phyloP scores from a whole-genome alignment of 1,284 basidiomycete genomes.

The Trametes pubescens region DNA sequence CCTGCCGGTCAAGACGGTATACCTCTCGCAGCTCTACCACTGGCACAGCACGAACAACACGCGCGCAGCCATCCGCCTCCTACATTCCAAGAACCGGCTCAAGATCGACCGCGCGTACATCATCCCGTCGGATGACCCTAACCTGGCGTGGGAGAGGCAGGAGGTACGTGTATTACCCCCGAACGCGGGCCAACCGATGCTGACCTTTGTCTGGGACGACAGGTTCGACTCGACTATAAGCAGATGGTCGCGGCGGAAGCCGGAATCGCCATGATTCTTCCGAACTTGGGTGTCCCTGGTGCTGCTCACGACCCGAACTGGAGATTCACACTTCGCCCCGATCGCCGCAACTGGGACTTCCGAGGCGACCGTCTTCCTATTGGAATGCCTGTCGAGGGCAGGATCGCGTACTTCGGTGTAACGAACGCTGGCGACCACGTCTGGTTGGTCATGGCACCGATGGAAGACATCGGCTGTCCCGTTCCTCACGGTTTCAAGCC shows the following conservation, averaged over 20 bases:
- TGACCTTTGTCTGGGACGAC: not conserved
- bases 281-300: not conserved
- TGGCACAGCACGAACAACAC: too few relatives aligned
- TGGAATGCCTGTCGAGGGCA: not conserved
- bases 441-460: not conserved
- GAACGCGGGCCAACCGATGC: too few relatives aligned
- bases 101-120: too few relatives aligned
- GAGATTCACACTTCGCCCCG: not conserved
- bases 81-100: too few relatives aligned
- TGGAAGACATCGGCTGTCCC: not conserved
- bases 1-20: too few relatives aligned
- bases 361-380: not conserved
- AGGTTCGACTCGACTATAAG: not conserved
- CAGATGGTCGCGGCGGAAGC: not conserved
- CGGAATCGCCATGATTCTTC: not conserved
- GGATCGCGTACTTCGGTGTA: not conserved
- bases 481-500: not conserved
- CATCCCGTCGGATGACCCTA: too few relatives aligned
- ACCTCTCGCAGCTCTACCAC: too few relatives aligned
- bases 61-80: too few relatives aligned
- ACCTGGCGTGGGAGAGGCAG: too few relatives aligned
- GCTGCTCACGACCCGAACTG: not conserved
- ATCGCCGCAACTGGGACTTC: not conserved
- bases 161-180: too few relatives aligned
- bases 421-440: not conserved